A percentile compares a stretch with the other conserved stretches of the same genome.
phyloP scores from a whole-genome alignment of 495 filamentous ascomycete species.

The Aspergillus saccharolyticus region DNA sequence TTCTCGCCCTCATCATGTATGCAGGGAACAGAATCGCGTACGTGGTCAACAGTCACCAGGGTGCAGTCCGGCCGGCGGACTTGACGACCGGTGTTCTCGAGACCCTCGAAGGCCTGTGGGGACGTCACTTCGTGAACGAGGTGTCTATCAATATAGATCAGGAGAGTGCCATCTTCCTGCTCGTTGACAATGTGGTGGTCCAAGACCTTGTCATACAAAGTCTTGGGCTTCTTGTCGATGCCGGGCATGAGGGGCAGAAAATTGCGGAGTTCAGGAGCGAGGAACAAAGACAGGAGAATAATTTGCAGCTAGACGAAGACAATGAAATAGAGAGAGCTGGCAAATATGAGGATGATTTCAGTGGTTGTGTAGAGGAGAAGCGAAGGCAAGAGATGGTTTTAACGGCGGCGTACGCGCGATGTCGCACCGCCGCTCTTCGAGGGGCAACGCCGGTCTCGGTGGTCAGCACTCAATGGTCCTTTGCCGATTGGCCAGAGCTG shows the following conservation, averaged over 20 bases:
- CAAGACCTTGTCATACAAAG: constrained; percentile 98
- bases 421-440: constrained; percentile 35
- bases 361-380: constrained; percentile 10
- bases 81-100: constrained; percentile 77
- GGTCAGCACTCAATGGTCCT: constrained; percentile 34
- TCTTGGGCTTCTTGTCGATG: constrained; percentile 71
- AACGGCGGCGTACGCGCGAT: constrained; percentile 31
- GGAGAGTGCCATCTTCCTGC: constrained; percentile 83
- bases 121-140: constrained; percentile 98
- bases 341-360: not conserved
- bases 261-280: no score
- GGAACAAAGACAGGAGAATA: no score
- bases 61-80: constrained; percentile 96
- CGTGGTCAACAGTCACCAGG: constrained; percentile 92
- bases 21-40: constrained; percentile 43
- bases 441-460: constrained; percentile 41
- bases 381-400: constrained; percentile 25
- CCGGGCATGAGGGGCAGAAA: constrained; percentile 70
- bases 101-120: constrained; percentile 95
- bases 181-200: constrained; percentile 89
- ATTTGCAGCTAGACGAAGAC: no score
- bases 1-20: no score
- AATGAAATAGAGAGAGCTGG: no score
- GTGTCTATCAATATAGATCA: constrained; percentile 94
- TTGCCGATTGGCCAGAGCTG: constrained; percentile 25